Conservation (phyloP, 345 rosid genomes). For the Syzygium aqueum region DNA sequence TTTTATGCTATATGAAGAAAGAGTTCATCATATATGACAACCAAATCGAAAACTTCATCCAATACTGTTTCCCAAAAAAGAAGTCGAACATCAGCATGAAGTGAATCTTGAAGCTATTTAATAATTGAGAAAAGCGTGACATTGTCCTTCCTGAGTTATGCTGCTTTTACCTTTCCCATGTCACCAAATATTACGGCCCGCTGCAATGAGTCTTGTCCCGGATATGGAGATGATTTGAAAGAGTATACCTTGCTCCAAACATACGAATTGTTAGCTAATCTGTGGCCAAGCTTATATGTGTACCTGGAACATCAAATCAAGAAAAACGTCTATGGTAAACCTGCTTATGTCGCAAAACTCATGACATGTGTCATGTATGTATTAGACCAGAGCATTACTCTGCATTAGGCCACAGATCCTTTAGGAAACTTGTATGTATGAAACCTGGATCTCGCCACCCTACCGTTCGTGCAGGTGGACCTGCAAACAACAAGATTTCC, state of each 20-base stretch:
- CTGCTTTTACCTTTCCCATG: slow-evolving; percentile 26
- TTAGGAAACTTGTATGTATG: slow-evolving; percentile 34
- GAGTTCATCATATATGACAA: neutral
- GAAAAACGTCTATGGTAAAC: neutral
- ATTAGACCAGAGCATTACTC: slow-evolving; percentile 9
- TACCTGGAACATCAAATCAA: slow-evolving; percentile 8
- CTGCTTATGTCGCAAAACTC: neutral
- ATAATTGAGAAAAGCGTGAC: neutral
- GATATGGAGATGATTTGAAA: slow-evolving; percentile 70
- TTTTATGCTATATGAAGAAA: neutral
- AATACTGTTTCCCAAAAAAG: neutral
- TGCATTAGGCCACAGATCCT: slow-evolving; percentile 34
- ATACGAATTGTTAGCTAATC: slow-evolving; percentile 2
- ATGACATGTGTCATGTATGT: neutral
- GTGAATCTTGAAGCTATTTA: neutral
- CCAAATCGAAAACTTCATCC: neutral
- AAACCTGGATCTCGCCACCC: slow-evolving; percentile 49
- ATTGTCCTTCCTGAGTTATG: neutral
- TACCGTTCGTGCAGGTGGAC: slow-evolving; percentile 33
- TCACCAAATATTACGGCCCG: slow-evolving; percentile 77
- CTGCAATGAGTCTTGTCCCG: slow-evolving; percentile 84
- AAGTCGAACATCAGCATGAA: neutral
- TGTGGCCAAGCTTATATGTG: slow-evolving; percentile 29
- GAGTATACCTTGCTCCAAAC: slow-evolving; percentile 31
- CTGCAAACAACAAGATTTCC: slow-evolving; percentile 7